A percentile compares a stretch with the other conserved stretches of the same genome.
phyloP scores from a whole-genome alignment of 1,284 basidiomycete species.

The Schizophyllum amplum region DNA sequence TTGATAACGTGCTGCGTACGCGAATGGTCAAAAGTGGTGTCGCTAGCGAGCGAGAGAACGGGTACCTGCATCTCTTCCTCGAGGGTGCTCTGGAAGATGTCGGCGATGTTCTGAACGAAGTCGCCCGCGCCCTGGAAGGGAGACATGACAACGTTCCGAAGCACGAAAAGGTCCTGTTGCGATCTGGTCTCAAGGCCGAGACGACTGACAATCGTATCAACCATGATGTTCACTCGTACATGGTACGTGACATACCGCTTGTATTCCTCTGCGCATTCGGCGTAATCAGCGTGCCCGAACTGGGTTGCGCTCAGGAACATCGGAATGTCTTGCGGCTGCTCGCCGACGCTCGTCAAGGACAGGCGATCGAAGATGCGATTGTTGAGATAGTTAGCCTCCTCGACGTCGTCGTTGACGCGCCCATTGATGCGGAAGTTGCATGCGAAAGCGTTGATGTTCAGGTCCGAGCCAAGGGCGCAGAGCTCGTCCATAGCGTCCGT shows the following conservation, averaged over 20 bases:
- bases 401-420: conserved; percentile 30
- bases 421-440: conserved; percentile 35
- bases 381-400: conserved; percentile 36
- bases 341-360: conserved; percentile 22
- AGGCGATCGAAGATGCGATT: conserved; percentile 30
- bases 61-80: conserved; percentile 26
- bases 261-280: conserved; percentile 17
- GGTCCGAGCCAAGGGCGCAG: conserved; percentile 30
- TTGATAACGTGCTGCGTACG: conserved; percentile 12
- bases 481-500: conserved; percentile 23
- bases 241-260: not conserved
- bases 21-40: not conserved
- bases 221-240: too few relatives aligned
- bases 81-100: conserved; percentile 25
- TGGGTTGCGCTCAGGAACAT: conserved; percentile 29
- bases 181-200: conserved; percentile 24
- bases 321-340: conserved; percentile 21
- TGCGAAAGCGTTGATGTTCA: conserved; percentile 37
- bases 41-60: not conserved
- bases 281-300: conserved; percentile 26
- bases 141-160: conserved; percentile 36
- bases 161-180: conserved; percentile 26
- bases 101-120: conserved; percentile 25
- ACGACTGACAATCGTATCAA: conserved; percentile 6
- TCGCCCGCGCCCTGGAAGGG: conserved; percentile 30